Evolutionary conservation across 129 eudicot genomes (phyloP).

Genomic region (Lonicera japonica): DNA sequence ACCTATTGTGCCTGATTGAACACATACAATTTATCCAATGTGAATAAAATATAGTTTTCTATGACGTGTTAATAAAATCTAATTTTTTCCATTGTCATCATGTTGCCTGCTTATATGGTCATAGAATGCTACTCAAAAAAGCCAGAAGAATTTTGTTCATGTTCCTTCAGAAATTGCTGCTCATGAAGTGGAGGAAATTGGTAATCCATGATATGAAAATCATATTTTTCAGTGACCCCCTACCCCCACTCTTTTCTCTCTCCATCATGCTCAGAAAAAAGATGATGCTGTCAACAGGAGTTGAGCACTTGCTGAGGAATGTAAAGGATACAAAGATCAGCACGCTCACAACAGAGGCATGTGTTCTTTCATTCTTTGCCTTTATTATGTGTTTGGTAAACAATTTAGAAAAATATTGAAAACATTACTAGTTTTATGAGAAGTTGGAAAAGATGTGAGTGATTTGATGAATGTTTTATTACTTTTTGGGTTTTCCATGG

Average conservation of each 20-base stretch:
- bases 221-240: not conserved
- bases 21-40: not conserved
- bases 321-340: conserved; percentile 97
- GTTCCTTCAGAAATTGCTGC: conserved; percentile 98
- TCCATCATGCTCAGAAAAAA: not conserved
- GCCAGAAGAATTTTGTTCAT: conserved; percentile 94
- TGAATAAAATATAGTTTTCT: not conserved
- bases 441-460: too few relatives aligned
- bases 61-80: not conserved
- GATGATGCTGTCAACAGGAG: conserved; percentile 45
- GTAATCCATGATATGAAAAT: conserved; percentile 22
- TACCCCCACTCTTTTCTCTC: not conserved
- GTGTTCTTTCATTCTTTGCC: not conserved
- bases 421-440: too few relatives aligned
- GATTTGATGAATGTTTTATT: too few relatives aligned
- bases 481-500: too few relatives aligned
- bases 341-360: conserved; percentile 89
- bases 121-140: conserved; percentile 98
- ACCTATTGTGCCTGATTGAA: not conserved
- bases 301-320: conserved; percentile 95
- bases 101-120: conserved; percentile 3
- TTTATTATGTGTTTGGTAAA: too few relatives aligned
- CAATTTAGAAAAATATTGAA: too few relatives aligned
- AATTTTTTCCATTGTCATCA: not conserved
- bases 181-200: conserved; percentile 99